Percentiles rank a stretch among this genome's conserved stretches.
Evolutionary conservation across 2,329 filamentous ascomycete genomes (phyloP).

Genomic region (Spiromastix sp.): DNA sequence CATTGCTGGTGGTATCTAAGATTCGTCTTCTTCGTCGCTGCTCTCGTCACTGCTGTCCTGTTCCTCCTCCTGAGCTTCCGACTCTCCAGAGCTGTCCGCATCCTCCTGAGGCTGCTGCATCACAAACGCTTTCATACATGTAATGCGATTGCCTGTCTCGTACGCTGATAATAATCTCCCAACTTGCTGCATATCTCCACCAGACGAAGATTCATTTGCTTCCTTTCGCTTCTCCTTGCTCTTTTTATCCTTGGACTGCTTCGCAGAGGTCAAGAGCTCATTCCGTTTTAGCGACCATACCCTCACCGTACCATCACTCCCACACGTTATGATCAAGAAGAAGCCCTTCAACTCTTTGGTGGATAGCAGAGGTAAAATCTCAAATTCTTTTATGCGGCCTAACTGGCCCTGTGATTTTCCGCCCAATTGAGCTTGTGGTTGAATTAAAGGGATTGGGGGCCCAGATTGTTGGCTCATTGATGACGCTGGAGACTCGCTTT

Average conservation of each 20-base stretch:
- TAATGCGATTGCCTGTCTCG: constrained; percentile 80
- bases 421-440: constrained; percentile 63
- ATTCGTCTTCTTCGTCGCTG: too few species aligned
- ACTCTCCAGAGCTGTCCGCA: constrained; percentile 17
- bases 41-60: constrained; percentile 4
- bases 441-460: constrained; percentile 49
- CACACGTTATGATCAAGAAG: constrained; percentile 58
- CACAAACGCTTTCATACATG: constrained; percentile 74
- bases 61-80: constrained; percentile 4
- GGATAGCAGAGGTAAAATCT: constrained; percentile 43
- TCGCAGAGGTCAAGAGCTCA: constrained; percentile 16
- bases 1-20: too few species aligned
- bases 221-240: constrained; percentile 12
- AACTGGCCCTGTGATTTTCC: constrained; percentile 57
- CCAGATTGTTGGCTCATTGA: constrained; percentile 34
- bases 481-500: constrained; percentile 19
- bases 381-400: constrained; percentile 81
- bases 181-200: constrained; percentile 32
- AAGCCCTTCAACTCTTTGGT: constrained; percentile 23
- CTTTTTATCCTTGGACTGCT: constrained; percentile 10
- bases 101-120: constrained; percentile 55
- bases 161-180: constrained; percentile 66
- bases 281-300: constrained; percentile 54
- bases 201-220: constrained; percentile 5
- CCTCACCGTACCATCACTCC: constrained; percentile 78